These are phyloP conservation scores for Lumnitzera racemosa DNA, from an alignment of 345 rosid species.

Conservation along the genomic window DNA sequence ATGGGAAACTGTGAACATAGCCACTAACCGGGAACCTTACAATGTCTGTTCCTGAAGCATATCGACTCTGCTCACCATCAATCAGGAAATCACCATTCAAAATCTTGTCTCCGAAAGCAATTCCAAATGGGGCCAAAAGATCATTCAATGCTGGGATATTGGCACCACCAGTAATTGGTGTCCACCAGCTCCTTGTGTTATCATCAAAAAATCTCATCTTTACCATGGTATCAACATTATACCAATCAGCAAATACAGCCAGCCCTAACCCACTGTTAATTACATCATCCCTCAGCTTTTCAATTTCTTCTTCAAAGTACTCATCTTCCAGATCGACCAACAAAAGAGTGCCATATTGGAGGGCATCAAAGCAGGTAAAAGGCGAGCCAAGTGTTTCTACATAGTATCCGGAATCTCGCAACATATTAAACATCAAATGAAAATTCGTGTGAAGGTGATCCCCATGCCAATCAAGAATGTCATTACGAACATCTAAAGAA, in stretches of 20 bases:
- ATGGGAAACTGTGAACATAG: conserved; percentile 75
- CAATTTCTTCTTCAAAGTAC: conserved; percentile 86
- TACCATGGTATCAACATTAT: conserved; percentile 94
- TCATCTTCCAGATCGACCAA: conserved; percentile 98
- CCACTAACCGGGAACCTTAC: conserved; percentile 91
- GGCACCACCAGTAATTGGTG: conserved; percentile 97
- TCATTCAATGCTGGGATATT: conserved; percentile 90
- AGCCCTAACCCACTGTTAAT: conserved; percentile 74
- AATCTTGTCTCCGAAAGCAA: conserved; percentile 95
- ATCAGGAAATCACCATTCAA: conserved; percentile 87
- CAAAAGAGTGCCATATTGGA: conserved; percentile 84
- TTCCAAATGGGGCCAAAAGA: conserved; percentile 93
- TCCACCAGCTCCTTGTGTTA: conserved; percentile 98
- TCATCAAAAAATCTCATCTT: conserved; percentile 99
- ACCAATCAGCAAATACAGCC: conserved; percentile 94
- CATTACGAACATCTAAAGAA: conserved; percentile 95
- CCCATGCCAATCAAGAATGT: conserved; percentile 99
- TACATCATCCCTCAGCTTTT: conserved; percentile 77
- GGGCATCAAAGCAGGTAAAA: conserved; percentile 90
- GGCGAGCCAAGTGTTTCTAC: conserved; percentile 98
- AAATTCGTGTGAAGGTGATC: conserved; percentile 98
- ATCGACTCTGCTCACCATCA: conserved; percentile 93
- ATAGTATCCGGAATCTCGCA: conserved; percentile 86
- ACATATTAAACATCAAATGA: conserved; percentile 89
- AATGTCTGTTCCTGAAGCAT: conserved; percentile 95